Conservation (phyloP, 179 eudicot species). For the Spergularia azorica region DNA sequence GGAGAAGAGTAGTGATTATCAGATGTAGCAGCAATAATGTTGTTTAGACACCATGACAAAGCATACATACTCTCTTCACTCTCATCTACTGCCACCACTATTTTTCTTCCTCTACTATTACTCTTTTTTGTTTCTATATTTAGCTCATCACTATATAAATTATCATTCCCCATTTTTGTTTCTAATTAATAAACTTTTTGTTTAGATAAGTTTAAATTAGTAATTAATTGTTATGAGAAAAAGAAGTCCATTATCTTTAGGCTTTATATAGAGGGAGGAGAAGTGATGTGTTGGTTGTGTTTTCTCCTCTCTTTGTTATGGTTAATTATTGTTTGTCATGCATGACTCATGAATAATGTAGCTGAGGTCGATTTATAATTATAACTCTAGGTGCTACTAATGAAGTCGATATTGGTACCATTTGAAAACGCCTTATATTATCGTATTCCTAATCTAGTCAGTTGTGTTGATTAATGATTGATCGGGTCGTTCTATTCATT, state of each 20-base stretch:
- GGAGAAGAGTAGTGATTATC: constrained; percentile 3
- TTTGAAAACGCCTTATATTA: too few relatives aligned
- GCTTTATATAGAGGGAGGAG: constrained; percentile 16
- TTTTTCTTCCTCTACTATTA: constrained; percentile 36
- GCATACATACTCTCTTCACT: constrained; percentile 94
- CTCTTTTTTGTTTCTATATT: constrained; percentile 35
- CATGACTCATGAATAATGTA: too few relatives aligned
- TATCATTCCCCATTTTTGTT: constrained; percentile 5
- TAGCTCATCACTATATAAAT: neutral
- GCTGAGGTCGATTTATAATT: too few relatives aligned
- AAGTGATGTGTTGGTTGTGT: neutral
- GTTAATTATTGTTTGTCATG: too few relatives aligned
- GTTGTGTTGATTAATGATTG: too few relatives aligned
- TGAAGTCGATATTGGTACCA: too few relatives aligned
- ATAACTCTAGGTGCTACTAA: too few relatives aligned
- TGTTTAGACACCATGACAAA: constrained; percentile 75
- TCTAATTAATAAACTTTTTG: neutral
- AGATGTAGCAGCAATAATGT: constrained; percentile 35
- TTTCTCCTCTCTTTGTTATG: too few relatives aligned
- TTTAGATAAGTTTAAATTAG: neutral
- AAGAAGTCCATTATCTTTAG: neutral
- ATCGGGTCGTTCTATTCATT: too few relatives aligned
- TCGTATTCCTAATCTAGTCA: too few relatives aligned
- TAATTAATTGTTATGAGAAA: constrained; percentile 4
- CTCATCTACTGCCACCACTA: constrained; percentile 82